Conservation (phyloP, 2,329 filamentous ascomycete genomes). For the Diaporthe aspalathi region DNA sequence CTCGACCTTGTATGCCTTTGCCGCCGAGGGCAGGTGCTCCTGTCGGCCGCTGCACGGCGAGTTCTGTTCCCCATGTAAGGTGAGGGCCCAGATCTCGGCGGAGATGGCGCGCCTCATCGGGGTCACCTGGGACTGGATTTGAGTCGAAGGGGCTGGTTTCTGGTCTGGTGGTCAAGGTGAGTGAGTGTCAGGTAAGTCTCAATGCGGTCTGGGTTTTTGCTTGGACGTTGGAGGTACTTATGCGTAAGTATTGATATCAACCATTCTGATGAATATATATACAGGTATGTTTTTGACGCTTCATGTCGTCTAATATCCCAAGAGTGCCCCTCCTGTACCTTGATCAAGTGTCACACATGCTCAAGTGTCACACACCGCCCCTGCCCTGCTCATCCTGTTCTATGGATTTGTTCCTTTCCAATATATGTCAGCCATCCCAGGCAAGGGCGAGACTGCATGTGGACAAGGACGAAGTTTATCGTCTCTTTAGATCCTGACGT, state of each 20-base stretch:
- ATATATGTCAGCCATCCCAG: background rate
- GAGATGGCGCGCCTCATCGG: background rate
- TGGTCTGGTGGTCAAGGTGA: conserved; percentile 9
- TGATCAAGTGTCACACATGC: background rate
- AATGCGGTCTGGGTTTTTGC: background rate
- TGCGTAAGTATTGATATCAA: no score
- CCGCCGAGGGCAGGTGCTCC: conserved; percentile 21
- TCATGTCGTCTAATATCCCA: background rate
- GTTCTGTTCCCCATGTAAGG: conserved; percentile 26
- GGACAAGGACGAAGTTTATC: no score
- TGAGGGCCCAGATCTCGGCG: conserved; percentile 22
- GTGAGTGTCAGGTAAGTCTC: background rate
- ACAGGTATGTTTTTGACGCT: background rate
- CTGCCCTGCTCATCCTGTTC: background rate
- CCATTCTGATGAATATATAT: background rate
- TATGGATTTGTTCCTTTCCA: background rate
- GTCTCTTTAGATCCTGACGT: no score
- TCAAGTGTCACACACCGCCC: background rate
- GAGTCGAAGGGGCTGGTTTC: background rate
- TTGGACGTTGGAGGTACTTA: background rate
- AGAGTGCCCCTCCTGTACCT: background rate
- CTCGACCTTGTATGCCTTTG: background rate
- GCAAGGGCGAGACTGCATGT: background rate
- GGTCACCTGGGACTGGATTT: conserved; percentile 13
- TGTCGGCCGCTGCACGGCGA: background rate